These are phyloP conservation scores for Haplographium delicatum DNA, from an alignment of 495 filamentous ascomycete genomes.

Conservation along the genomic window DNA sequence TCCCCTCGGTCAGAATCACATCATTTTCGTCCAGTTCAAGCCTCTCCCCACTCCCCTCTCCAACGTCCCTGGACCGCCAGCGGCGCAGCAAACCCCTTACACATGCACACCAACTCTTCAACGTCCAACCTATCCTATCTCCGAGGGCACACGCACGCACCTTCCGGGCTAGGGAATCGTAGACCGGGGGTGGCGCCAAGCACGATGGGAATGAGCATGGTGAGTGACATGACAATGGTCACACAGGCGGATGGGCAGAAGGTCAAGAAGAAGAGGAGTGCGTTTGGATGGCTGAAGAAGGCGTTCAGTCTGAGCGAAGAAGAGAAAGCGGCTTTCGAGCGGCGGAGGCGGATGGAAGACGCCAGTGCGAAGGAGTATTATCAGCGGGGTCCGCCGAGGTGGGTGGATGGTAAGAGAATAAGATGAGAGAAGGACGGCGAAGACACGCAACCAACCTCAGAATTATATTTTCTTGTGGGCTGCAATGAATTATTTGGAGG, in stretches of 20 bases:
- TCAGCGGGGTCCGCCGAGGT: background rate
- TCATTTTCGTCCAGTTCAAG: slow-evolving; percentile 48
- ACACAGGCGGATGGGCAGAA: slow-evolving; percentile 30
- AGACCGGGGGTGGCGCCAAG: slow-evolving; percentile 11
- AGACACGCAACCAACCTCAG: too few relatives aligned
- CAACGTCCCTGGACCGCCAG: slow-evolving; percentile 49
- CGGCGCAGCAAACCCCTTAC: slow-evolving; percentile 23
- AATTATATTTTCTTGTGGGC: too few relatives aligned
- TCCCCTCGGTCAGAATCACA: slow-evolving; percentile 48
- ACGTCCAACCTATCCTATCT: slow-evolving; percentile 22
- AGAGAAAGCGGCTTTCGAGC: slow-evolving; percentile 46
- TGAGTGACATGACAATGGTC: slow-evolving; percentile 23
- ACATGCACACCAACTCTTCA: slow-evolving; percentile 25
- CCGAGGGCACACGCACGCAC: slow-evolving; percentile 34
- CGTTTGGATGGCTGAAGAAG: slow-evolving; percentile 56
- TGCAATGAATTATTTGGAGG: too few relatives aligned
- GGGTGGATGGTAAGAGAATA: slow-evolving; percentile 18
- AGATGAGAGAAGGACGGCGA: background rate
- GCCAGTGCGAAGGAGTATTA: slow-evolving; percentile 5
- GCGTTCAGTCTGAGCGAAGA: slow-evolving; percentile 52
- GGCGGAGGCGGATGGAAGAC: slow-evolving; percentile 27
- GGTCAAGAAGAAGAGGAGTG: slow-evolving; percentile 54
- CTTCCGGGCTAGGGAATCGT: slow-evolving; percentile 37
- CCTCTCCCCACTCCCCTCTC: slow-evolving; percentile 48
- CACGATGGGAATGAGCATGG: slow-evolving; percentile 45